Percentiles rank a stretch among this genome's conserved stretches.
These are phyloP conservation scores for Penicillium sp. DNA, from an alignment of 2,329 filamentous ascomycete species.

Conservation along the genomic window DNA sequence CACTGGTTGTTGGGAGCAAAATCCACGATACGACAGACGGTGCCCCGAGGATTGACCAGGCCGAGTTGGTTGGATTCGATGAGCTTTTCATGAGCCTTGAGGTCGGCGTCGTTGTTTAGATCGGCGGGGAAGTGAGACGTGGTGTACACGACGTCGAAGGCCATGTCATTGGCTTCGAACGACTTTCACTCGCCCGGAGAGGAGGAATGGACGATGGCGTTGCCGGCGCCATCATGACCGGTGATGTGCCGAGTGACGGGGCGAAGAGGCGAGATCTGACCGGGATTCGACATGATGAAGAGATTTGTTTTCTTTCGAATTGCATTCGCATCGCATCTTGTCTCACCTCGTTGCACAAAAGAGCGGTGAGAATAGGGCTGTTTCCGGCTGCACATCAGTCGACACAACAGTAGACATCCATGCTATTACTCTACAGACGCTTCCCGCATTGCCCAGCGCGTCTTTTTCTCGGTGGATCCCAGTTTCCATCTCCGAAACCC, in stretches of 20 bases:
- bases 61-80: slow-evolving; percentile 28
- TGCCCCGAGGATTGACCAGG: slow-evolving; percentile 39
- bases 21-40: slow-evolving; percentile 47
- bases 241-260: slow-evolving; percentile 36
- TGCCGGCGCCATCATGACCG: slow-evolving; percentile 33
- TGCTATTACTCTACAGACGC: background rate
- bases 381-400: background rate
- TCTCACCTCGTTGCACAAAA: background rate
- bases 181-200: slow-evolving; percentile 27
- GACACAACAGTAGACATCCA: background rate
- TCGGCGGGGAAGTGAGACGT: slow-evolving; percentile 36
- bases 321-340: background rate
- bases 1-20: slow-evolving; percentile 44
- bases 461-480: background rate
- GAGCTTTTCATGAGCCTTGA: slow-evolving; percentile 31
- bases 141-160: slow-evolving; percentile 41
- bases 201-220: slow-evolving; percentile 37
- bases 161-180: slow-evolving; percentile 30
- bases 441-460: background rate
- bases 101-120: slow-evolving; percentile 35
- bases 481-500: background rate
- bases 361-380: background rate
- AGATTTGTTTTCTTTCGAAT: background rate
- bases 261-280: slow-evolving; percentile 27
- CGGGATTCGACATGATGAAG: slow-evolving; percentile 18